Evolutionary conservation across 495 filamentous ascomycete species (phyloP), one percentile per base, ranked within the genome.

Genomic region (Penicillium ochrochloron): DNA sequence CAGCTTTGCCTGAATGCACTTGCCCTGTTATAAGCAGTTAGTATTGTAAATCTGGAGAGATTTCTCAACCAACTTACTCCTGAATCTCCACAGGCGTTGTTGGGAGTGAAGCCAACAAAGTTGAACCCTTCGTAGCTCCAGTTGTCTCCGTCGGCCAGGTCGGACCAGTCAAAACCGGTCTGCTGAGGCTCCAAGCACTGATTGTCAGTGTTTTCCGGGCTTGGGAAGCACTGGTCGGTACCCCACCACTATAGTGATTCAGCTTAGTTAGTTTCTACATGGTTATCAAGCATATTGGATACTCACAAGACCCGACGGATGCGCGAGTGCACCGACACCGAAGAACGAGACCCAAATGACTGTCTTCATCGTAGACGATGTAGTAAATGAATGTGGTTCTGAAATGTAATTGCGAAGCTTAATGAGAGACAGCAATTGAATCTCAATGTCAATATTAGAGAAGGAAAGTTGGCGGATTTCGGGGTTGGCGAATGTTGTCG

Each of bases 141-240:
- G 74, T 95, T 88, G 37, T 75, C 71, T 25, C 91, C 92, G 15
- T 78, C 48, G 35, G 66, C 66, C 10, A 95, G 82, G 63, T 88
- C 84, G 57, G 73, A 77, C 85, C 88, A 97, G 82, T 89, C 84
- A 69, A 90, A 92, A n/a, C 93, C 93, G 33, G 65, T 55, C 33
- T 80, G 71, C 73, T 94, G 90, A 60, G 86, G 67, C 17, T 81
- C 70, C 39, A 82, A 85, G 78, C 93, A 96, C 46, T 88, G 73
- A 76, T 96, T 94, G 79, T 93, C 81, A 70, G 86, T 90, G 80
- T 93, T 96, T 46, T 80, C 79, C 7, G 93, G 92, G 76, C 83
- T 90, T 44, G 81, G 78, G 78, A 88, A 96, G 53, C 84, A 76
- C 35, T 80, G 72, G 59, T 87, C 83, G 62, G 83, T 80, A 68